Percentiles rank a stretch among this genome's conserved stretches.
These are phyloP conservation scores for Picochlorum sp. DNA, from an alignment of 139 green algal genomes.

Conservation along the genomic window DNA sequence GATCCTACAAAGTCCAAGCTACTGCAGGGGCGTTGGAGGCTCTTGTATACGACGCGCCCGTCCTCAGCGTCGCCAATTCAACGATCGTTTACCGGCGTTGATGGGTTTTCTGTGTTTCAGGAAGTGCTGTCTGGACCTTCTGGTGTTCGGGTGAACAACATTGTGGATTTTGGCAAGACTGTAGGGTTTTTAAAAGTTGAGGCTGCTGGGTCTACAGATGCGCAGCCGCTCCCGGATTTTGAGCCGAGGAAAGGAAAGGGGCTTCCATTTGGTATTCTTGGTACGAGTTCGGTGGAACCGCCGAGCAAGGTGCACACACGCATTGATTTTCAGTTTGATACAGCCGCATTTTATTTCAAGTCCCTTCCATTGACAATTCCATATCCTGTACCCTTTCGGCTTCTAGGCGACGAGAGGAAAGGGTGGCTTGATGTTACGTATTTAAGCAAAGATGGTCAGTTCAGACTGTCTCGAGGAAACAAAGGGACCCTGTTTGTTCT, in stretches of 20 bases:
- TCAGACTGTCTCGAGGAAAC: constrained; percentile 75
- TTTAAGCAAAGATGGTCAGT: constrained; percentile 43
- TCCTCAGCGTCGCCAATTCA: constrained; percentile 81
- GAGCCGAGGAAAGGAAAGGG: constrained; percentile 51
- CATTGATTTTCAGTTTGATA: constrained; percentile 84
- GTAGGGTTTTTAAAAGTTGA: constrained; percentile 64
- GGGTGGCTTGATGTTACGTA: constrained; percentile 85
- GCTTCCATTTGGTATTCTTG: constrained; percentile 75
- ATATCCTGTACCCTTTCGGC: constrained; percentile 93
- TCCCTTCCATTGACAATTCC: constrained; percentile 78
- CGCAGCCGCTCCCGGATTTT: constrained; percentile 56
- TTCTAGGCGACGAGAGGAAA: constrained; percentile 91
- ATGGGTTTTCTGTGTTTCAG: constrained; percentile 82
- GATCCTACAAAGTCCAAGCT: constrained; percentile 34
- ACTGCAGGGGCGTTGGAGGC: constrained; percentile 64
- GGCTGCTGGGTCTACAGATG: constrained; percentile 63
- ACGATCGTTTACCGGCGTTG: constrained; percentile 78
- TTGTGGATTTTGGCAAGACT: constrained; percentile 70
- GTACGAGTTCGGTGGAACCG: constrained; percentile 48
- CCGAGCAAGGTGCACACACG: constrained; percentile 45
- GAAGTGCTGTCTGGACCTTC: constrained; percentile 27
- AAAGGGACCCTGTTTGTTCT: constrained; percentile 70
- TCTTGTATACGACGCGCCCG: constrained; percentile 74
- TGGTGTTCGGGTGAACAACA: constrained; percentile 55
- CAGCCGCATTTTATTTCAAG: constrained; percentile 77